Conservation (phyloP, 768 basidiomycete species). For the Hygrocybe punicea region DNA sequence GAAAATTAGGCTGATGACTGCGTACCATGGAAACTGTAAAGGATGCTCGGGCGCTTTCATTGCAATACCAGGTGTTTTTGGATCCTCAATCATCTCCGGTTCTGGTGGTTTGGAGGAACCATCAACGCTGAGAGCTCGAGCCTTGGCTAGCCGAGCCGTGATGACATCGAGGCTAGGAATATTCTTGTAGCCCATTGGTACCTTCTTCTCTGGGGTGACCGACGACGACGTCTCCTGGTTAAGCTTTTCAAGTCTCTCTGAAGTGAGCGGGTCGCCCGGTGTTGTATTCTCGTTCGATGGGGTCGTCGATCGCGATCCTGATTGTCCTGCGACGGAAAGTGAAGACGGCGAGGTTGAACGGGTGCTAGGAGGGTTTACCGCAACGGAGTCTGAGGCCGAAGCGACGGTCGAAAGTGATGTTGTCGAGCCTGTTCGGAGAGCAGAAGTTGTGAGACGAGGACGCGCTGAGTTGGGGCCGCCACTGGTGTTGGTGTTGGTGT, state of each 20-base stretch:
- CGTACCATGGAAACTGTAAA: constrained; percentile 77
- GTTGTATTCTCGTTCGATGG: constrained; percentile 35
- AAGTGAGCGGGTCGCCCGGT: constrained; percentile 56
- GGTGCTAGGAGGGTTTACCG: constrained; percentile 64
- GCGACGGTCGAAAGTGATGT: constrained; percentile 51
- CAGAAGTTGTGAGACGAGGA: constrained; percentile 71
- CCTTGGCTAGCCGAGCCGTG: constrained; percentile 72
- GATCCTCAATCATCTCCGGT: constrained; percentile 75
- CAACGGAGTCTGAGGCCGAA: constrained; percentile 59
- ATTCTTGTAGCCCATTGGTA: constrained; percentile 75
- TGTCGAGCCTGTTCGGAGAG: constrained; percentile 61
- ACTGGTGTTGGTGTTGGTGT: constrained; percentile 12
- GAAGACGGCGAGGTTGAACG: constrained; percentile 58
- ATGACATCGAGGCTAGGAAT: constrained; percentile 84
- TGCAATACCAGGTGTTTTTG: constrained; percentile 71
- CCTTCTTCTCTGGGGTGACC: constrained; percentile 30
- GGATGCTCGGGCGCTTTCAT: constrained; percentile 80
- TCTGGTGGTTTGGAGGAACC: constrained; percentile 71
- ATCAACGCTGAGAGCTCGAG: constrained; percentile 60
- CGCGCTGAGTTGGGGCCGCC: constrained; percentile 41
- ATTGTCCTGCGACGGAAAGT: no score
- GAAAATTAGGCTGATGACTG: constrained; percentile 9
- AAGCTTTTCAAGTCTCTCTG: constrained; percentile 62
- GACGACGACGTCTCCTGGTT: constrained; percentile 48
- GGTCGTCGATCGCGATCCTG: constrained; percentile 33